Evolutionary conservation across 257 asterid species (phyloP), one percentile per base, ranked within the genome.

Genomic region (Rubia yunnanensis): DNA sequence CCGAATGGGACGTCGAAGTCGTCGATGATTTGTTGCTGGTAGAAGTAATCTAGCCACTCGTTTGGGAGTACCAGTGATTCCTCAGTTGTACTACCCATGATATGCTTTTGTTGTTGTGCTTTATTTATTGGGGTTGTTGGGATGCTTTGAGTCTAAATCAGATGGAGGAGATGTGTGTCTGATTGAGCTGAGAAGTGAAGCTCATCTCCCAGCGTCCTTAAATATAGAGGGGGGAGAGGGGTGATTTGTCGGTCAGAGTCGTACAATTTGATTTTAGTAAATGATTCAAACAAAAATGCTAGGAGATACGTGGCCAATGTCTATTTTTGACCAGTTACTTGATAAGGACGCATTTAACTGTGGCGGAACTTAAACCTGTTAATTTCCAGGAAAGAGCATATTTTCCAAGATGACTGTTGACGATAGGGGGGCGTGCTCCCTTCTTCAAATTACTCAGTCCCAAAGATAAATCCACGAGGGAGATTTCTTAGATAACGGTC

Each of bases 1-100:
- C 53, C 71, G 17, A 62, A 63, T 1, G 73, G 76, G 36, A 53
- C 67, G 32, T 52, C 54, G 15, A 31, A n/a, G 20, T 46, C 69
- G 64, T 63, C 44, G 13, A 67, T 20, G 10, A 28, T 15, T 23
- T 72, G 66, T 32, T 61, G 60, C 20, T 67, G 65, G 64, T 63
- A 72, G 34, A 34, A 22, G 14, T 27, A 26, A 3, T 66, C 69
- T 8, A 41, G 58, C 76, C 75, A 70, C 13, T 53, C 63, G 44
- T 39, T 58, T 20, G 67, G 76, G 8, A 55, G 32, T 4, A 30
- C 44, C 3, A 30, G 17, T 13, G 60, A 57, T 66, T 39, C 67
- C 22, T 67, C 55, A 67, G 70, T 14, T 0, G 61, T 57, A 6
- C 22, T 15, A 7, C 26, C 36, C 44, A 31, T 59, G 38, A 28